These are phyloP conservation scores for Scedosporium dehoogii DNA, from an alignment of 2,329 filamentous ascomycete species.

Conservation along the genomic window DNA sequence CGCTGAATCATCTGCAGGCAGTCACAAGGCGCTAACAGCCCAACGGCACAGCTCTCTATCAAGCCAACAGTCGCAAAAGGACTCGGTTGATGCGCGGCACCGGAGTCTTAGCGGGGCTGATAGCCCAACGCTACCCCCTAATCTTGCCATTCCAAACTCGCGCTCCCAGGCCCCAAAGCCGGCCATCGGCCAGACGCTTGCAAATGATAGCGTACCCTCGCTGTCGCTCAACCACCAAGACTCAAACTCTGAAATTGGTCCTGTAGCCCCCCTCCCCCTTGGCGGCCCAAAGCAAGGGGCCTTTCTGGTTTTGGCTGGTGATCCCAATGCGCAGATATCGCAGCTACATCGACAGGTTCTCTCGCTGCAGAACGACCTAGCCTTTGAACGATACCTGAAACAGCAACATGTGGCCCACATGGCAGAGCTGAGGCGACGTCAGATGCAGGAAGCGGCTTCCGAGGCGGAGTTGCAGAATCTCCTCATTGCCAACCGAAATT, in stretches of 20 bases:
- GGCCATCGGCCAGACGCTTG: constrained; percentile 41
- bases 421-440: constrained; percentile 63
- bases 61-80: constrained; percentile 37
- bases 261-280: constrained; percentile 17
- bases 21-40: constrained; percentile 17
- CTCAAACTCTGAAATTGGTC: constrained; percentile 28
- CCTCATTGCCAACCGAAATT: constrained; percentile 62
- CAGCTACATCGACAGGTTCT: constrained; percentile 66
- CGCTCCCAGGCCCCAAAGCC: constrained; percentile 46
- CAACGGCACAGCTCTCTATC: constrained; percentile 36
- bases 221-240: constrained; percentile 42
- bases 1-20: constrained; percentile 14
- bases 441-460: constrained; percentile 65
- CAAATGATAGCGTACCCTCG: constrained; percentile 49
- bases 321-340: constrained; percentile 30
- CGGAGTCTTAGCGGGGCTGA: constrained; percentile 34
- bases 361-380: constrained; percentile 67
- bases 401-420: constrained; percentile 76
- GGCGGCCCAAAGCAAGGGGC: constrained; percentile 15
- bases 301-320: constrained; percentile 15
- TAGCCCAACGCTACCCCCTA: constrained; percentile 53
- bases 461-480: constrained; percentile 78
- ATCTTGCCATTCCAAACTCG: constrained; percentile 35
- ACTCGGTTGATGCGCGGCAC: constrained; percentile 31
- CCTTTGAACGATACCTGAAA: constrained; percentile 76